Percentiles rank a stretch among this genome's conserved stretches.
Conservation (phyloP, 1,284 basidiomycete genomes). For the Coriolopsis trogii region DNA sequence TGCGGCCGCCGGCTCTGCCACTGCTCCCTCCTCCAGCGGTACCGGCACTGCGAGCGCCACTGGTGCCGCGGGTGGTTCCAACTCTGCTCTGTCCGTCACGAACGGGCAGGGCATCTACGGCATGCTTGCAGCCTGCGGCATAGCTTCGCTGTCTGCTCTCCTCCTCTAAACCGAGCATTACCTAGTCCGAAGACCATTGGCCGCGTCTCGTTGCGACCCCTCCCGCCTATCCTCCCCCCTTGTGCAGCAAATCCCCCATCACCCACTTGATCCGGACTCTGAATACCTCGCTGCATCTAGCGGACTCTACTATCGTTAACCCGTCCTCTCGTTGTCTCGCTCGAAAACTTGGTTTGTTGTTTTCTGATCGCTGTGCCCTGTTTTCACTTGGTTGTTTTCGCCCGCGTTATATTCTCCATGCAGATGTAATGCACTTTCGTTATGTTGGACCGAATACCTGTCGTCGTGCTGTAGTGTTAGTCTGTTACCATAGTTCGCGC, state of each 20-base stretch:
- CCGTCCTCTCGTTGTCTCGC: conserved; percentile 21
- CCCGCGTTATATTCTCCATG: neutral
- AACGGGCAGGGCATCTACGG: conserved; percentile 23
- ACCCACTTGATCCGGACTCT: conserved; percentile 7
- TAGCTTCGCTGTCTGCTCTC: conserved; percentile 30
- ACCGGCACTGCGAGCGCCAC: conserved; percentile 11
- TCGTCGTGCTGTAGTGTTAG: neutral
- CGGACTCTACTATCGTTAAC: conserved; percentile 16
- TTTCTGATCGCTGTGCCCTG: conserved; percentile 8
- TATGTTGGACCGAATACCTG: neutral
- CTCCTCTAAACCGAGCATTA: conserved; percentile 23
- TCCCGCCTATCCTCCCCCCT: conserved; percentile 13
- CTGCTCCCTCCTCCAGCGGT: conserved; percentile 13
- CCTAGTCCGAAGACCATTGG: conserved; percentile 1
- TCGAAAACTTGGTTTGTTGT: too few species aligned
- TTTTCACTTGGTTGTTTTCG: neutral
- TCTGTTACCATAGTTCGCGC: neutral
- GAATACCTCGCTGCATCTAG: conserved; percentile 5
- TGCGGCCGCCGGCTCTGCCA: conserved; percentile 12
- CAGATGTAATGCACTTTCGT: neutral
- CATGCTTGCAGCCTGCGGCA: conserved; percentile 28
- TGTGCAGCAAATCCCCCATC: conserved; percentile 22
- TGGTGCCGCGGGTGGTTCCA: conserved; percentile 1
- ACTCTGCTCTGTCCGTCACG: conserved; percentile 15
- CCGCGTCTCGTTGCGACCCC: neutral